phyloP scores from a whole-genome alignment of 306 rosid genomes.

The Ziziphus jujuba region DNA sequence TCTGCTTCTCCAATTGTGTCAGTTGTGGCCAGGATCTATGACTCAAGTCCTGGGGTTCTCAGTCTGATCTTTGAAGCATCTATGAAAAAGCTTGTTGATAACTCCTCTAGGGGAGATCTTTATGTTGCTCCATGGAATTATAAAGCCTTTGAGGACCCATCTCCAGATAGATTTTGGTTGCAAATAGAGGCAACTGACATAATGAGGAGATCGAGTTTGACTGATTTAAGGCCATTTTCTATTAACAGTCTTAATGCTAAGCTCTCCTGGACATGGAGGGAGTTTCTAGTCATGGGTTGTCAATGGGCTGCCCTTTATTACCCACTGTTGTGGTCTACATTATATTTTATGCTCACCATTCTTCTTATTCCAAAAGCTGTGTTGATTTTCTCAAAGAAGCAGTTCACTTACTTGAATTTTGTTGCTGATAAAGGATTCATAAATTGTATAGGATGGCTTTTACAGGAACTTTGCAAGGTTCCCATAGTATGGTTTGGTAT shows the following conservation, averaged over 20 bases:
- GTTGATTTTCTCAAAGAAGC: conserved; percentile 52
- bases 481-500: conserved; percentile 65
- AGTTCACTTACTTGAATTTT: conserved; percentile 56
- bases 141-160: conserved; percentile 79
- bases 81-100: conserved; percentile 52
- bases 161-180: conserved; percentile 81
- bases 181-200: conserved; percentile 78
- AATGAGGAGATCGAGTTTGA: conserved; percentile 57
- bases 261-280: conserved; percentile 92
- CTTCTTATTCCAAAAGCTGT: conserved; percentile 78
- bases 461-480: conserved; percentile 71
- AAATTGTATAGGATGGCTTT: conserved; percentile 57
- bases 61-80: conserved; percentile 54
- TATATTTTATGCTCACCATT: conserved; percentile 45
- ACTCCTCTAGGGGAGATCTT: conserved; percentile 63
- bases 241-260: conserved; percentile 58
- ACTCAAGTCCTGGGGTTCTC: conserved; percentile 54
- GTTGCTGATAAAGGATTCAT: conserved; percentile 44
- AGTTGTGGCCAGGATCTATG: conserved; percentile 70
- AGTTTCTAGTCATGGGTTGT: conserved; percentile 83
- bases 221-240: conserved; percentile 88
- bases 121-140: conserved; percentile 81
- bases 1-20: conserved; percentile 62
- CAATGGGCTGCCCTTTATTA: conserved; percentile 81
- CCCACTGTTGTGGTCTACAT: conserved; percentile 67